Base-by-base conservation (phyloP, 2,329 filamentous ascomycete genomes). In the Cercospora beticola region DNA sequence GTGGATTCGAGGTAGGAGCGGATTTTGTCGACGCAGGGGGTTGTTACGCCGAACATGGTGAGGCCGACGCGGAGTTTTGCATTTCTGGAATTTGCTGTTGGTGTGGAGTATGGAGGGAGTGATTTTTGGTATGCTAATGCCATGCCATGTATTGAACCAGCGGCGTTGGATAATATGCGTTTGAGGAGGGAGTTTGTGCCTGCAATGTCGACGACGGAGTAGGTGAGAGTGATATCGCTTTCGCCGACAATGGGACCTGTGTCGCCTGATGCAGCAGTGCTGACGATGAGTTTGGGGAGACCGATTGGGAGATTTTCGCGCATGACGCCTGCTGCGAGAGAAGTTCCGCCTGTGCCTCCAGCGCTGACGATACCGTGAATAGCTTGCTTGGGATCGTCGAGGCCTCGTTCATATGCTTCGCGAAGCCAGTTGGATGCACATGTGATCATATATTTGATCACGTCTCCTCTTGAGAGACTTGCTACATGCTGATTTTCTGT, bases 11-110 rank as follows among this genome's bases (percentile, higher is more conserved):
- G 81, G 57, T 85, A 78, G 1, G 77, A 72, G 0, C 88, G 83
- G 1, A 89, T 85, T 0, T 77, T 78, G 58, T 89, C 85, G 0
- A 89, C 89, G 10, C 85, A 86, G 0, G 89, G 88, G 0, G 89
- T 92, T 0, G 90, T 92, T 6, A 92, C 89, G 2, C 90, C 90
- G 74, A 92, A 92, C 90, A 92, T 92, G 2, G 89, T 91, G 26
- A 92, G 85, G 0, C 85, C 90, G 6, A 92, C 81, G 21, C 46
- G 46, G 46, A 52, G 9, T 23, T 23, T 52, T 6, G 4, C 9
- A 5, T 52, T 52, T 23, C 6, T 2, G 33, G 33, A 1, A 14
- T 36, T 40, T 21, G 18, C 5, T 12, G 18, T 26, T 14, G 9
- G 12, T 5, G 21, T 54, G 18, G 49, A 26, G 1, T 12, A 8